Base-by-base conservation (phyloP, 768 basidiomycete species). In the Trametes coccinea region DNA sequence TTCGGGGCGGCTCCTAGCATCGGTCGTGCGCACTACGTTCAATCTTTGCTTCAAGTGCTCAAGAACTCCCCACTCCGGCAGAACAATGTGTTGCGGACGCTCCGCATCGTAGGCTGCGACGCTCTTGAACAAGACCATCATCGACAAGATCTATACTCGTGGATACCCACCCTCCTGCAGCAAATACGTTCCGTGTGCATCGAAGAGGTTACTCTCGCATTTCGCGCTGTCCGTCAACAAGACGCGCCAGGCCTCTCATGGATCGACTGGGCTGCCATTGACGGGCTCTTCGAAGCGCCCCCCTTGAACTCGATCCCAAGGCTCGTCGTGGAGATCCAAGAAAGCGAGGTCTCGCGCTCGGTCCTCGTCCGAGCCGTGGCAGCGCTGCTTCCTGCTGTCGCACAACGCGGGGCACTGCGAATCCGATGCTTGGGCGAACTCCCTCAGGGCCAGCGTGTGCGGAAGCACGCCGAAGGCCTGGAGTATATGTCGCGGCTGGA, bases 51-150 rank as follows among this genome's bases (percentile, higher is more conserved):
- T 4, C 43, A 55, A 2, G 30, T 55, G 22, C 46, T 55, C 43
- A 22, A 31, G 30, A 8, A 3, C 31, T 47, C 46, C n/a, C 33
- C 55, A 1, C 44, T 56, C 9, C 10, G n/a, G 9, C 22, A 17
- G 7, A 47, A 56, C 14, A 39, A 5, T 7, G 33, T 4, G 9
- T 30, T 56, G 5, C 16, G 33, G 11, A 8, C 17, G 1, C 55
- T 56, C 33, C 55, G 55, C 5, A 39, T 56, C 33, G 55, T 47
- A 31, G 55, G 55, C 9, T 56, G 55, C 55, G 55, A 56, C 4
- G 30, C 55, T 8, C 29, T 47, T 2, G 55, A 56, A 37, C 45
- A 37, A 4, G 13, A 8, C 17, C 33, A 47, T n/a, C 33, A 44
- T 13, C 17, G 5, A 22, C 45, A 39, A 5, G 45, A 46, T 5